Percentiles rank a stretch among this genome's conserved stretches.
phyloP scores from a whole-genome alignment of 768 basidiomycete genomes.

The Termitomyces sp. region DNA sequence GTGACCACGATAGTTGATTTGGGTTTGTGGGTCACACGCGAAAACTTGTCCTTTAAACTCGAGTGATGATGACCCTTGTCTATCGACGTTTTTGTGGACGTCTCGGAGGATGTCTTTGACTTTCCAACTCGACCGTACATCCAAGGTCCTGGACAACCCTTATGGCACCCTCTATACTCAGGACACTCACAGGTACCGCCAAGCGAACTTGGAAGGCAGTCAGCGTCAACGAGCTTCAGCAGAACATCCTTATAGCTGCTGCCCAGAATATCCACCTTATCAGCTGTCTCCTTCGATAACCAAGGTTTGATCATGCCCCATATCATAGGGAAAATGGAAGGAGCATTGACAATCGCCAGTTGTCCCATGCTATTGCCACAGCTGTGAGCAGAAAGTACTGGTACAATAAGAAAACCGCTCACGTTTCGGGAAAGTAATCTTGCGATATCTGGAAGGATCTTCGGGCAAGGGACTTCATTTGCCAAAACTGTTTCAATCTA shows the following conservation, averaged over 20 bases:
- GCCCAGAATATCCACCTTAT: conserved; percentile 66
- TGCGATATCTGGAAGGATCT: conserved; percentile 71
- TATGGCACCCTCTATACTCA: conserved; percentile 51
- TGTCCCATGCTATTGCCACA: conserved; percentile 58
- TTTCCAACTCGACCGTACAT: conserved; percentile 49
- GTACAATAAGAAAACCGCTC: conserved; percentile 13
- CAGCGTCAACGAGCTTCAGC: conserved; percentile 56
- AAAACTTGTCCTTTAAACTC: background rate
- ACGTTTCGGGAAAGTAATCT: conserved; percentile 80
- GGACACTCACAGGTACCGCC: conserved; percentile 68
- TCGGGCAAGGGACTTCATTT: conserved; percentile 63
- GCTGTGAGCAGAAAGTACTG: background rate
- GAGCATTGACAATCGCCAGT: conserved; percentile 68
- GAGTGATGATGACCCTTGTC: background rate
- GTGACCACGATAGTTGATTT: background rate
- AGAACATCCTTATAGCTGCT: conserved; percentile 54
- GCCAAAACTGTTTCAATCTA: conserved; percentile 71
- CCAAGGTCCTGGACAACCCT: conserved; percentile 72
- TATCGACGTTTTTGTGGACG: background rate
- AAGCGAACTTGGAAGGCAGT: conserved; percentile 55
- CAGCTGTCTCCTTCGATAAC: conserved; percentile 69
- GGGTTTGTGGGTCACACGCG: background rate
- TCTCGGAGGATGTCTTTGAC: conserved; percentile 2
- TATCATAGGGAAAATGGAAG: conserved; percentile 67
- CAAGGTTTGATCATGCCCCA: conserved; percentile 69